Conservation (phyloP, 202 grass and related monocot genomes). For the Setaria viridis region DNA sequence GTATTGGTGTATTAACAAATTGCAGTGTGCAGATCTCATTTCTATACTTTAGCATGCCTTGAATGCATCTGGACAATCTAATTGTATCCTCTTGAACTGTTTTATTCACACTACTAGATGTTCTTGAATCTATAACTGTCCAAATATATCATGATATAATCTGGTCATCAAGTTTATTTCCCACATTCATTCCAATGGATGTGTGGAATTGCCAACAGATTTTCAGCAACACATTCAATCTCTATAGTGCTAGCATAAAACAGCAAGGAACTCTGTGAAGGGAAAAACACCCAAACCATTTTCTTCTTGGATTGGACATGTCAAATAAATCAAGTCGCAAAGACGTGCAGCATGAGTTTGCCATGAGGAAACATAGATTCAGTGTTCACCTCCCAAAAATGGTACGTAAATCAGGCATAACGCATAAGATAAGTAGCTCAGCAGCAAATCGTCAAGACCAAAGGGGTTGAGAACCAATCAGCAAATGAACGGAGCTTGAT, state of each 20-base stretch:
- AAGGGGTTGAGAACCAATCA: neutral
- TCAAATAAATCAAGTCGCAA: neutral
- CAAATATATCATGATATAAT: neutral
- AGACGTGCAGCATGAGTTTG: neutral
- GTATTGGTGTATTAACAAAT: neutral
- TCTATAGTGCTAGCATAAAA: neutral
- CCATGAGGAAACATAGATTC: neutral
- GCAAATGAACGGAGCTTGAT: neutral
- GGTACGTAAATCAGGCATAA: neutral
- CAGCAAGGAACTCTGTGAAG: neutral
- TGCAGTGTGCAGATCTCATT: neutral
- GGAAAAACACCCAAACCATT: neutral
- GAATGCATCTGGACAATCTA: neutral
- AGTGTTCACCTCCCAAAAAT: neutral
- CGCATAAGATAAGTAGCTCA: neutral
- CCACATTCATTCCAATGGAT: neutral
- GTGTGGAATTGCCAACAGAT: neutral
- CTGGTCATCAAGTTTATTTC: constrained; percentile 7
- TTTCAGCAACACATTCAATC: neutral
- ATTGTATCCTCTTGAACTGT: neutral
- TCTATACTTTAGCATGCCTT: neutral
- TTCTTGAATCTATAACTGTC: neutral
- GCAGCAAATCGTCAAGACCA: neutral
- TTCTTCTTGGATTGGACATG: constrained; percentile 13
- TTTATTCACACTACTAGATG: neutral